Base-by-base conservation (phyloP, 2,329 filamentous ascomycete genomes). In the Ciborinia camelliae region DNA sequence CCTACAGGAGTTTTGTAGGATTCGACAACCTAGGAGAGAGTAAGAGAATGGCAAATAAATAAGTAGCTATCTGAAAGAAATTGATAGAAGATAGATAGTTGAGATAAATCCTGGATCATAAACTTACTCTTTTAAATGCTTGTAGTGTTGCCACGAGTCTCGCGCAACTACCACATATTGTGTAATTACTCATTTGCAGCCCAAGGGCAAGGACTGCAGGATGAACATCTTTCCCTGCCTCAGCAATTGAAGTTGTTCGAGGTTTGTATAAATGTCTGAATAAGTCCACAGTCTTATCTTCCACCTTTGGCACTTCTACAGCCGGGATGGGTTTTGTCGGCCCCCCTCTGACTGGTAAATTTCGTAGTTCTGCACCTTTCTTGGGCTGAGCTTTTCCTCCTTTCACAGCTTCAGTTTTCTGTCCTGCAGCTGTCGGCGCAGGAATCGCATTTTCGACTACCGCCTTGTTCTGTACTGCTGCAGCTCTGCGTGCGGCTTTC, bases 1-100 rank as follows among this genome's bases (percentile, higher is more conserved):
- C 90, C 90, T 32, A 87, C 82, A 6, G 95, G 95, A 1, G 94
- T 98, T 54, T 87, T 90, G 77, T 99, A 99, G n/a, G 91, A 88
- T 73, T 91, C 86, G 68, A 99, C 94, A 68, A 98, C 91, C 88
- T 96, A 72, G 45, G 26, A 37, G 51, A 69, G 63, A 63, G 66
- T 50, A 47, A 45, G 30, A 57, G 18, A 60, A 63, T 64, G 35
- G 37, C 30, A 66, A 48, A 54, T 32, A 39, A 37, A 14, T 7
- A 18, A 23, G 18, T 23, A 32, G 1, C 30, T 32, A 45, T 47
- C 14, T 7, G 20, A 18, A 18, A 41, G 3, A 14, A 45, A 26
- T 12, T 6, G 41, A 5, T 15, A 47, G 15, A 26, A 48, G 5
- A 12, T 12, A 10, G 18, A 47, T 23, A 45, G 20, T 18, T 23